These are phyloP conservation scores for Biscutella auriculata DNA, from an alignment of 441 rosid genomes.

Conservation along the genomic window DNA sequence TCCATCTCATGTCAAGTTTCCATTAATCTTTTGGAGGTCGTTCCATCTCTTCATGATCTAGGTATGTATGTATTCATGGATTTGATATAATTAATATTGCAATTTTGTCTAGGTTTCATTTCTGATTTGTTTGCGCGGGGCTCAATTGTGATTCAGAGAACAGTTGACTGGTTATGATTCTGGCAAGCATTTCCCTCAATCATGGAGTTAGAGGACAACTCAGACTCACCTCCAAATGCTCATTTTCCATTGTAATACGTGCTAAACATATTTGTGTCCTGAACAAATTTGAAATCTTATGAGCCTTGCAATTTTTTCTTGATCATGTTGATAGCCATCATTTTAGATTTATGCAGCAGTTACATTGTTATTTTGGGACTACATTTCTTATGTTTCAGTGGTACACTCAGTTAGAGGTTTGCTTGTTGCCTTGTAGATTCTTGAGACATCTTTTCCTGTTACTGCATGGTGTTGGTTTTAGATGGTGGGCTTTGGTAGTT, in stretches of 20 bases:
- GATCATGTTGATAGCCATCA: neutral
- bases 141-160: slow-evolving; percentile 5
- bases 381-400: neutral
- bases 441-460: neutral
- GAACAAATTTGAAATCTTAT: neutral
- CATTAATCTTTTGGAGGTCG: slow-evolving; percentile 7
- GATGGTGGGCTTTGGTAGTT: slow-evolving; percentile 1
- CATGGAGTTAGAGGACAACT: neutral
- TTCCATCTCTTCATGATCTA: slow-evolving; percentile 1
- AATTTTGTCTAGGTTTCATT: neutral
- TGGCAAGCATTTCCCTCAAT: neutral
- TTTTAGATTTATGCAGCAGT: neutral
- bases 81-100: neutral
- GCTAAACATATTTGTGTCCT: neutral
- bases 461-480: slow-evolving; percentile 7
- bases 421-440: neutral
- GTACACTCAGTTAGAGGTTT: neutral
- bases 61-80: slow-evolving; percentile 10
- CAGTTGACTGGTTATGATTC: slow-evolving; percentile 5
- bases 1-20: slow-evolving; percentile 6
- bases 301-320: neutral
- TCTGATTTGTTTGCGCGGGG: neutral
- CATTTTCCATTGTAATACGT: slow-evolving; percentile 1
- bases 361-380: neutral
- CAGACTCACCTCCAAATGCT: neutral